These are phyloP conservation scores for Rhodotorula glutinis DNA, from an alignment of 1,284 basidiomycete genomes.

Conservation along the genomic window DNA sequence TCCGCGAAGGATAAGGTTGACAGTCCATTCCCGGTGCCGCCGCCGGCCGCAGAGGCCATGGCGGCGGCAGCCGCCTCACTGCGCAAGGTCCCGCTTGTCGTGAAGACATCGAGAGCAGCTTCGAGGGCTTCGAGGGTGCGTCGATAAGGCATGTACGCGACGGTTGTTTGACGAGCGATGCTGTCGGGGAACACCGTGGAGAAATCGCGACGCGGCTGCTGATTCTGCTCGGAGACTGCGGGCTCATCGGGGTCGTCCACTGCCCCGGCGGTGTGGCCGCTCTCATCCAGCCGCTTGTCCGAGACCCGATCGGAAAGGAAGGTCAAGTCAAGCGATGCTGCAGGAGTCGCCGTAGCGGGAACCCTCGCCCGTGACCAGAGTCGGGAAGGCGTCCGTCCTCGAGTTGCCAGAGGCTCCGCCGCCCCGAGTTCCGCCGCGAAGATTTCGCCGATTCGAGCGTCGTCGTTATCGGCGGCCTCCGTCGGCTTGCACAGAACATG, in stretches of 20 bases:
- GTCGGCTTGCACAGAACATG: constrained; percentile 56
- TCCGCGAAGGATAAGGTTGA: background rate
- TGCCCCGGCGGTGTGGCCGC: no score
- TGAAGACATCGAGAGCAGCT: constrained; percentile 7
- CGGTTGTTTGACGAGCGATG: background rate
- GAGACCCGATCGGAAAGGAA: background rate
- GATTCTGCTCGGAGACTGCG: background rate
- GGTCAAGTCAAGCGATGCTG: background rate
- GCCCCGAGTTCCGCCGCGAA: constrained; percentile 10
- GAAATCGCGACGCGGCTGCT: background rate
- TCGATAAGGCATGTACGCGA: constrained; percentile 16
- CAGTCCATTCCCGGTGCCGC: no score
- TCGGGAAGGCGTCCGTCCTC: constrained; percentile 1
- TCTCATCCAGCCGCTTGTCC: constrained; percentile 52
- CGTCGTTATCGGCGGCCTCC: background rate
- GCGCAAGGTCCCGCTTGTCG: background rate
- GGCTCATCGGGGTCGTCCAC: background rate
- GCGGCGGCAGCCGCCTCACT: background rate
- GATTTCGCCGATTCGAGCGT: background rate
- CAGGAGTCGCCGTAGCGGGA: no score
- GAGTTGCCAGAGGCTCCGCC: background rate
- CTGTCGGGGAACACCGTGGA: background rate
- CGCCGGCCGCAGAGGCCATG: background rate
- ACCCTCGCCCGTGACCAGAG: background rate
- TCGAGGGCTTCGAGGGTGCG: constrained; percentile 11